Evolutionary conservation across 2,329 filamentous ascomycete genomes (phyloP).

Genomic region (Pseudogymnoascus verrucosus): DNA sequence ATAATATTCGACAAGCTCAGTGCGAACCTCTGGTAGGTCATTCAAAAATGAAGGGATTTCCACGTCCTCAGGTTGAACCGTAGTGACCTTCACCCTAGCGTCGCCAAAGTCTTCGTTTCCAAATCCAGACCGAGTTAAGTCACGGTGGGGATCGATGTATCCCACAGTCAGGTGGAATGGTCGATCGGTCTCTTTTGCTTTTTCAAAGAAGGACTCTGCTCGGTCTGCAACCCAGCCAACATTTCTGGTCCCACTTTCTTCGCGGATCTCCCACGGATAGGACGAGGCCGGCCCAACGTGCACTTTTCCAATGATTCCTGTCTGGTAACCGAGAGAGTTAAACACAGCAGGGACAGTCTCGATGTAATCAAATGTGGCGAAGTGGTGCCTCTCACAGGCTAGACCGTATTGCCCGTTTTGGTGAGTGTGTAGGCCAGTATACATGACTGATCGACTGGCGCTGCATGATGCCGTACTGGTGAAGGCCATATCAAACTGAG

Average conservation of each 20-base stretch:
- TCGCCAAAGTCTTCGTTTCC: constrained; percentile 26
- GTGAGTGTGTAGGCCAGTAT: constrained; percentile 42
- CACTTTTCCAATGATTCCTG: constrained; percentile 41
- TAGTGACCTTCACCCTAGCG: constrained; percentile 8
- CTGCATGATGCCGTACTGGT: constrained; percentile 41
- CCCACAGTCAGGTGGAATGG: constrained; percentile 40
- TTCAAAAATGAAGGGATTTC: constrained; percentile 23
- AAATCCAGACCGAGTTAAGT: constrained; percentile 30
- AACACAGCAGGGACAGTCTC: constrained; percentile 35
- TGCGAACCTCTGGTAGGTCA: constrained; percentile 21
- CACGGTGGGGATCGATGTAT: constrained; percentile 40
- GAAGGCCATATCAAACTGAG: constrained; percentile 34
- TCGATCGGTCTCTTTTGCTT: constrained; percentile 24
- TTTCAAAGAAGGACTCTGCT: constrained; percentile 32
- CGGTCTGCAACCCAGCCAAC: constrained; percentile 34
- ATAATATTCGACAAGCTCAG: constrained; percentile 25
- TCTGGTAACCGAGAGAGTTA: constrained; percentile 34
- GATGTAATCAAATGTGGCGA: constrained; percentile 37
- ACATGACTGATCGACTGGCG: constrained; percentile 38
- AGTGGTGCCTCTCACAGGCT: constrained; percentile 31
- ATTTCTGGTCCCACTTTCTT: constrained; percentile 36
- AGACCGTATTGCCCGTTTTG: constrained; percentile 42
- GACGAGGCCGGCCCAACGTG: constrained; percentile 36
- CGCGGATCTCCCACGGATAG: constrained; percentile 36
- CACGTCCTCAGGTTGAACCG: constrained; percentile 10